These are phyloP conservation scores for Elsinoe necatrix DNA, from an alignment of 2,329 filamentous ascomycete genomes.

Conservation along the genomic window DNA sequence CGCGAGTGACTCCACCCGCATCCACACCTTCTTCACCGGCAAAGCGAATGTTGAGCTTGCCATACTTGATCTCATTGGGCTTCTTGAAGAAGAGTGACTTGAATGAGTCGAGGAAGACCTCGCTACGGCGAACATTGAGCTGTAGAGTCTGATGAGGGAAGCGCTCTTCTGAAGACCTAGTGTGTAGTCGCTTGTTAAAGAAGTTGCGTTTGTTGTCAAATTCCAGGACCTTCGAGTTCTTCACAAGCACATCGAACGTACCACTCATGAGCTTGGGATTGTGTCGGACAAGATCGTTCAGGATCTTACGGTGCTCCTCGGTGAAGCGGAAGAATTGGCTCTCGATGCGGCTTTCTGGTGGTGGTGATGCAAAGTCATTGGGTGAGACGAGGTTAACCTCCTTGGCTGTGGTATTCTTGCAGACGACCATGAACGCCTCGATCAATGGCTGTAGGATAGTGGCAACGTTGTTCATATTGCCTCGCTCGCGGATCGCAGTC, in stretches of 20 bases:
- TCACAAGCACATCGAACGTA: constrained; percentile 89
- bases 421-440: constrained; percentile 96
- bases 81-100: constrained; percentile 96
- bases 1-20: constrained; percentile 90
- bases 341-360: constrained; percentile 74
- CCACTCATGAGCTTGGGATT: constrained; percentile 98
- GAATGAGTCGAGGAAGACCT: constrained; percentile 97
- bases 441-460: constrained; percentile 92
- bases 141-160: constrained; percentile 70
- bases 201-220: constrained; percentile 99
- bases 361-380: constrained; percentile 62
- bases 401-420: constrained; percentile 86
- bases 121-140: constrained; percentile 80
- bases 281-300: constrained; percentile 94
- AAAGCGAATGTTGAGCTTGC: constrained; percentile 96
- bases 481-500: constrained; percentile 76
- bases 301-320: constrained; percentile 91
- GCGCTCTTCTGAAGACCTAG: constrained; percentile 59
- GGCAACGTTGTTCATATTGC: constrained; percentile 94
- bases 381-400: constrained; percentile 37
- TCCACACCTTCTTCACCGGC: constrained; percentile 96
- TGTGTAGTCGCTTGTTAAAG: constrained; percentile 89
- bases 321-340: constrained; percentile 95
- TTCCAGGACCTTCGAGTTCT: constrained; percentile 96
- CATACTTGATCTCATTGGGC: constrained; percentile 96